These are phyloP conservation scores for Lepiota venenata DNA, from an alignment of 768 basidiomycete genomes.

Conservation along the genomic window DNA sequence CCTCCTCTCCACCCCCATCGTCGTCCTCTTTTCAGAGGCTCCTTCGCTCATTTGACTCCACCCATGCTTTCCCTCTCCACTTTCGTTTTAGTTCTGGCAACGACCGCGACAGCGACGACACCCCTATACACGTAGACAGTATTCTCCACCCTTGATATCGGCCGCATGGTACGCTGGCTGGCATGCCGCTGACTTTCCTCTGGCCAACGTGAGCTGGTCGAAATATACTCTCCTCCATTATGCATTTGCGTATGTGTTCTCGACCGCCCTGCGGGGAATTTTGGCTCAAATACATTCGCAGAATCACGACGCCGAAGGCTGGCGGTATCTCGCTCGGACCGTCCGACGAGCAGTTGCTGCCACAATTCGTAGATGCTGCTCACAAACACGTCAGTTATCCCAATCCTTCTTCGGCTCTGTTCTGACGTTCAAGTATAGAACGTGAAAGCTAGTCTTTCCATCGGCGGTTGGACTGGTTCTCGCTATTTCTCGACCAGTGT, in stretches of 20 bases:
- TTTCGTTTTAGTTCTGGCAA: slow-evolving; percentile 10
- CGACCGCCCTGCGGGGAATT: not conserved
- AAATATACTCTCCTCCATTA: slow-evolving; percentile 56
- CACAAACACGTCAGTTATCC: slow-evolving; percentile 31
- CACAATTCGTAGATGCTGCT: slow-evolving; percentile 50
- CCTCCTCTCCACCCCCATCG: not conserved
- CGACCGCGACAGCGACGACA: slow-evolving; percentile 3
- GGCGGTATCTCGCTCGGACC: slow-evolving; percentile 28
- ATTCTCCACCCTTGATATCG: slow-evolving; percentile 19
- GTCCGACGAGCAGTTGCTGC: slow-evolving; percentile 46
- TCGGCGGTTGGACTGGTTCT: slow-evolving; percentile 70
- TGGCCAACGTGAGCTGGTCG: slow-evolving; percentile 42
- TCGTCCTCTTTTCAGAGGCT: not conserved
- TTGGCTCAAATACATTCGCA: slow-evolving; percentile 14
- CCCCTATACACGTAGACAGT: slow-evolving; percentile 10
- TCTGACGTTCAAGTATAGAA: slow-evolving; percentile 28
- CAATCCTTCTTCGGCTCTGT: not conserved
- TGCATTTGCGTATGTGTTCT: slow-evolving; percentile 55
- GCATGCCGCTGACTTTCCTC: slow-evolving; percentile 39
- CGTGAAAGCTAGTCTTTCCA: slow-evolving; percentile 54
- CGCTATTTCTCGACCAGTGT: slow-evolving; percentile 60
- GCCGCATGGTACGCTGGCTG: slow-evolving; percentile 49
- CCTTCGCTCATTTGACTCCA: not conserved
- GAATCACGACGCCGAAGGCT: slow-evolving; percentile 37
- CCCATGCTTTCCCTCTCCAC: not conserved